Percentiles rank a stretch among this genome's conserved stretches.
phyloP scores from a whole-genome alignment of 164 flowering plant genomes.

The Pachysandra terminalis region DNA sequence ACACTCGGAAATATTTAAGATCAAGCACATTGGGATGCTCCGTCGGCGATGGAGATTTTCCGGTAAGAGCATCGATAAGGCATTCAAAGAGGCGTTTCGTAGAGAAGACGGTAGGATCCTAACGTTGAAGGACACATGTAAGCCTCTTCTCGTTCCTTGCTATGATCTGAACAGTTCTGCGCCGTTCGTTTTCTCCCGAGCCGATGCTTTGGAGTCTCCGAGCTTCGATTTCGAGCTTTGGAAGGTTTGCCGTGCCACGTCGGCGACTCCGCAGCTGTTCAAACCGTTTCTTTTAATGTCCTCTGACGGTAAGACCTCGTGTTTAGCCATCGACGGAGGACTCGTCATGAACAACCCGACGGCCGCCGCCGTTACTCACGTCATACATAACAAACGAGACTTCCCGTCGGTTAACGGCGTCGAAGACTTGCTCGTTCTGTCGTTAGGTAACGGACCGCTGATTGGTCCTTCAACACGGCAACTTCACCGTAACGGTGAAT shows the following conservation, averaged over 20 bases:
- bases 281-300: conserved; percentile 50
- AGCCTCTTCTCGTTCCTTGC: conserved; percentile 72
- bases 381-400: conserved; percentile 58
- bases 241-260: conserved; percentile 70
- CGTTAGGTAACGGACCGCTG: conserved; percentile 52
- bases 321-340: conserved; percentile 67
- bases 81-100: conserved; percentile 37
- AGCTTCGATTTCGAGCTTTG: conserved; percentile 69
- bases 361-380: conserved; percentile 76
- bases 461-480: conserved; percentile 8
- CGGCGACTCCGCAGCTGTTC: conserved; percentile 56
- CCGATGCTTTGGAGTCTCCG: conserved; percentile 63
- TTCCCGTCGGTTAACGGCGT: conserved; percentile 61
- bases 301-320: conserved; percentile 57
- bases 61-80: conserved; percentile 45
- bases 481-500: conserved; percentile 27
- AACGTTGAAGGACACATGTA: conserved; percentile 65
- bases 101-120: conserved; percentile 40
- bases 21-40: conserved; percentile 24
- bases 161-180: conserved; percentile 62
- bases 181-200: conserved; percentile 74
- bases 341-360: conserved; percentile 77
- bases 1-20: conserved; percentile 35
- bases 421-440: conserved; percentile 61
- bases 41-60: conserved; percentile 37